Evolutionary conservation across 176 grass and related monocot genomes (phyloP).

Genomic region (Poa pratensis): DNA sequence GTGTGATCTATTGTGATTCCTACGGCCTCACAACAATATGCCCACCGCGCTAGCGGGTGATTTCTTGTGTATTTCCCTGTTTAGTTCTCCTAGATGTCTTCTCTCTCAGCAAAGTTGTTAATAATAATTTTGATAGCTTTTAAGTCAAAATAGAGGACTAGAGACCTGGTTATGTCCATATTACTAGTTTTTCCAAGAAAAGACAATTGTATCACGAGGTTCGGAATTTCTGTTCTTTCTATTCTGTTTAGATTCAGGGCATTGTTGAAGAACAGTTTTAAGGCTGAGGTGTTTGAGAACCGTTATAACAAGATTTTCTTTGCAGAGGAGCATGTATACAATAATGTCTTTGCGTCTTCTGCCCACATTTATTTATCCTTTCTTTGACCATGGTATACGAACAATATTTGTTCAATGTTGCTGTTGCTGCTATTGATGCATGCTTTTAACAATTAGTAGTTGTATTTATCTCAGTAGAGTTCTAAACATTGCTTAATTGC

Average conservation of each 20-base stretch:
- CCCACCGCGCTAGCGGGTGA: no score
- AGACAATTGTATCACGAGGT: neutral
- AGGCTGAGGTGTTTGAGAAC: neutral
- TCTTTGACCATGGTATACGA: neutral
- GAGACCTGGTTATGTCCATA: neutral
- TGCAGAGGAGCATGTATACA: neutral
- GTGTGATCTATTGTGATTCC: neutral
- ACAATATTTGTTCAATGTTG: no score
- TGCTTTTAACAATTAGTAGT: no score
- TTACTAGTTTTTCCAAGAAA: neutral
- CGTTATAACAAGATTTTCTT: neutral
- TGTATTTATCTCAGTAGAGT: neutral
- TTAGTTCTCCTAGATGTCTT: no score
- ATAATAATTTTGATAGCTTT: neutral
- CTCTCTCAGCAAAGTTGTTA: neutral
- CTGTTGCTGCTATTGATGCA: no score
- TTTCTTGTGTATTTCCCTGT: no score
- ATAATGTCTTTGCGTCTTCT: neutral
- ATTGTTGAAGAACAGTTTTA: no score
- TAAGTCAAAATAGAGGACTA: conserved; percentile 1
- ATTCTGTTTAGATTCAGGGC: no score
- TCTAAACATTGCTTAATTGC: neutral
- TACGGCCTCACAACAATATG: no score
- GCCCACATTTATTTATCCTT: neutral
- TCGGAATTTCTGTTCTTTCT: no score